Percentiles rank a stretch among this genome's conserved stretches.
Evolutionary conservation across 306 rosid species (phyloP).

Genomic region (Pterocarpus macrocarpus): DNA sequence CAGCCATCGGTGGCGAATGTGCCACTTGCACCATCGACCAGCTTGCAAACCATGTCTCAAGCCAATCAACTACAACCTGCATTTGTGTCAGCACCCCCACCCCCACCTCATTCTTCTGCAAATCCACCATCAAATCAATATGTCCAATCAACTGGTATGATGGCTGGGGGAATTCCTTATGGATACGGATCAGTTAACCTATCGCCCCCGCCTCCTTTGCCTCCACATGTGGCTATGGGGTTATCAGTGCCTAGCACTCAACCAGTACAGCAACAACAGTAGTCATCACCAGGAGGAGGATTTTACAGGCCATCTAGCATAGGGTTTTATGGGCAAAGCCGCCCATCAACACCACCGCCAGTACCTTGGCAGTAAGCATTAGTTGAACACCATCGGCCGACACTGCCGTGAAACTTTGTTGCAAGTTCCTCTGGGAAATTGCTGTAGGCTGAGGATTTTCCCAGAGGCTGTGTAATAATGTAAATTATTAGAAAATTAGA

Average conservation of each 20-base stretch:
- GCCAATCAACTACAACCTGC: slow-evolving; percentile 64
- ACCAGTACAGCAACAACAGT: slow-evolving; percentile 65
- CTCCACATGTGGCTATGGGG: slow-evolving; percentile 72
- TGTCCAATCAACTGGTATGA: slow-evolving; percentile 68
- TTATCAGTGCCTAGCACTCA: slow-evolving; percentile 65
- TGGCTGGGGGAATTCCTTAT: slow-evolving; percentile 69
- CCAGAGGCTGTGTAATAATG: slow-evolving; percentile 60
- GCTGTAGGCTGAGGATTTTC: slow-evolving; percentile 49
- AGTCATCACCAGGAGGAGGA: slow-evolving; percentile 70
- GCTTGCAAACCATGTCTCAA: slow-evolving; percentile 63
- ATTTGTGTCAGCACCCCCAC: slow-evolving; percentile 64
- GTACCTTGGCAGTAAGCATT: slow-evolving; percentile 77
- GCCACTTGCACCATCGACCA: slow-evolving; percentile 54
- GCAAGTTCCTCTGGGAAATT: slow-evolving; percentile 44
- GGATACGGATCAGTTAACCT: slow-evolving; percentile 67
- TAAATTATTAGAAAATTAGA: slow-evolving; percentile 65
- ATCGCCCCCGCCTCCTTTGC: slow-evolving; percentile 87
- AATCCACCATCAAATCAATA: slow-evolving; percentile 67
- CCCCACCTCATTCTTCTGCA: slow-evolving; percentile 58
- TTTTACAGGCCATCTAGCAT: slow-evolving; percentile 77
- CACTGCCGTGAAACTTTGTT: slow-evolving; percentile 42
- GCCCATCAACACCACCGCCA: slow-evolving; percentile 72
- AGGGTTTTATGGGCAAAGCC: slow-evolving; percentile 82
- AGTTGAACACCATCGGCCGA: slow-evolving; percentile 38
- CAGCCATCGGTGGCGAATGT: slow-evolving; percentile 57